Conservation (phyloP, 768 basidiomycete species). For the Suillus lakei region DNA sequence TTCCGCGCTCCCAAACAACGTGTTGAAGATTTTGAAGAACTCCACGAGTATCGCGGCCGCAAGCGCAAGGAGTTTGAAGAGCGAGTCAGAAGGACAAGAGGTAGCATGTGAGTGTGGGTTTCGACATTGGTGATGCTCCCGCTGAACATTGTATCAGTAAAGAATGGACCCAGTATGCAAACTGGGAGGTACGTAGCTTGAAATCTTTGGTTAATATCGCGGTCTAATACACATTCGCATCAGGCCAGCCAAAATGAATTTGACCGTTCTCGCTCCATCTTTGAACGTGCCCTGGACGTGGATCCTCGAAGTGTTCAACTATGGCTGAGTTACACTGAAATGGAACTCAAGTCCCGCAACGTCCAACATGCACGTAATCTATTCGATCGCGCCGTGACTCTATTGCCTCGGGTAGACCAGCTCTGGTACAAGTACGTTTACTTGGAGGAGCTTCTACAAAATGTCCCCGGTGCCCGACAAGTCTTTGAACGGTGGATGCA, state of each 20-base stretch:
- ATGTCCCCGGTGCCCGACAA: constrained; percentile 94
- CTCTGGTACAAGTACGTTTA: constrained; percentile 99
- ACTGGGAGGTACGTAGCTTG: constrained; percentile 68
- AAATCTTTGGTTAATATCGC: constrained; percentile 14
- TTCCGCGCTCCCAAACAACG: constrained; percentile 94
- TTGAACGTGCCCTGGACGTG: constrained; percentile 95
- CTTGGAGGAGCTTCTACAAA: constrained; percentile 94
- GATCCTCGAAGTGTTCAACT: constrained; percentile 88
- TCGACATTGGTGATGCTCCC: not conserved
- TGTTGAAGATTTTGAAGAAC: constrained; percentile 93
- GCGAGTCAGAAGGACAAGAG: constrained; percentile 76
- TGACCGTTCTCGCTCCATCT: constrained; percentile 92
- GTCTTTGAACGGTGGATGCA: constrained; percentile 99
- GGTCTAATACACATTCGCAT: not conserved
- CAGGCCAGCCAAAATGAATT: constrained; percentile 97
- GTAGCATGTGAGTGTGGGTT: constrained; percentile 67
- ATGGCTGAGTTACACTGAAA: constrained; percentile 95
- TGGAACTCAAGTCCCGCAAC: constrained; percentile 98
- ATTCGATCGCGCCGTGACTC: constrained; percentile 95
- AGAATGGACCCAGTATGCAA: constrained; percentile 87
- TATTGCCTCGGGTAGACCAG: constrained; percentile 94
- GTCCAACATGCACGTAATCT: constrained; percentile 97
- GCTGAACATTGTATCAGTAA: constrained; percentile 51
- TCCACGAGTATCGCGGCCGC: constrained; percentile 87
- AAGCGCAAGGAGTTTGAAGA: constrained; percentile 97